These are phyloP conservation scores for Termitomyces eurrhizus DNA, from an alignment of 768 basidiomycete species.

Conservation along the genomic window DNA sequence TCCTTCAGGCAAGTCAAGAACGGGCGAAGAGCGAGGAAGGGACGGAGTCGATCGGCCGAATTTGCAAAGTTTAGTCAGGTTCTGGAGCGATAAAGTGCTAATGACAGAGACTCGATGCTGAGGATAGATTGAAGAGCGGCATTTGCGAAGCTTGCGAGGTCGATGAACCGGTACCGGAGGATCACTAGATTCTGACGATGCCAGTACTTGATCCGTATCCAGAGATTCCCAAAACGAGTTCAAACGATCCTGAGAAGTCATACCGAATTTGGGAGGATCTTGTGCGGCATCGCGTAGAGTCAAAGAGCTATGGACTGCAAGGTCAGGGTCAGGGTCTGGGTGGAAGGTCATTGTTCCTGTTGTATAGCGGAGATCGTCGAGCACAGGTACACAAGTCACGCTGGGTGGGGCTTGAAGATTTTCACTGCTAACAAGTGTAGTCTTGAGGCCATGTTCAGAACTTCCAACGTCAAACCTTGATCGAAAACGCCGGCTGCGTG, in stretches of 20 bases:
- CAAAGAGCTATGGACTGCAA: constrained; percentile 9
- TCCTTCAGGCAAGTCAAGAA: constrained; percentile 37
- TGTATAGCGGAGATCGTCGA: constrained; percentile 8
- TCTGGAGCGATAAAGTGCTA: constrained; percentile 30
- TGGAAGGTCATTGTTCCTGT: constrained; percentile 4
- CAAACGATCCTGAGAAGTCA: constrained; percentile 23
- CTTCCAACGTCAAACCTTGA: neutral
- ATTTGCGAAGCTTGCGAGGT: constrained; percentile 35
- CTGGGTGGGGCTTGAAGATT: constrained; percentile 6
- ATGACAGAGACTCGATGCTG: constrained; percentile 25
- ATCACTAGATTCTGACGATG: constrained; percentile 13
- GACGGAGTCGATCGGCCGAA: constrained; percentile 30
- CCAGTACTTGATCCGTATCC: constrained; percentile 32
- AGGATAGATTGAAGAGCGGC: constrained; percentile 29
- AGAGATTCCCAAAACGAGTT: constrained; percentile 42
- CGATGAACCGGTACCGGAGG: constrained; percentile 18
- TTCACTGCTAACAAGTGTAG: neutral
- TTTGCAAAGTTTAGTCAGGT: constrained; percentile 33
- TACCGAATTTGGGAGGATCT: constrained; percentile 17
- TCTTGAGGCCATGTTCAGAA: neutral
- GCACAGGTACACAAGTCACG: constrained; percentile 11
- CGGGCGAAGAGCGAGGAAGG: constrained; percentile 12
- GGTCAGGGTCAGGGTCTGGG: constrained; percentile 13
- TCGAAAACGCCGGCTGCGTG: constrained; percentile 3
- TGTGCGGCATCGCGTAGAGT: constrained; percentile 10